Conservation (phyloP, 1,284 basidiomycete species). For the Naganishia liquefaciens region DNA sequence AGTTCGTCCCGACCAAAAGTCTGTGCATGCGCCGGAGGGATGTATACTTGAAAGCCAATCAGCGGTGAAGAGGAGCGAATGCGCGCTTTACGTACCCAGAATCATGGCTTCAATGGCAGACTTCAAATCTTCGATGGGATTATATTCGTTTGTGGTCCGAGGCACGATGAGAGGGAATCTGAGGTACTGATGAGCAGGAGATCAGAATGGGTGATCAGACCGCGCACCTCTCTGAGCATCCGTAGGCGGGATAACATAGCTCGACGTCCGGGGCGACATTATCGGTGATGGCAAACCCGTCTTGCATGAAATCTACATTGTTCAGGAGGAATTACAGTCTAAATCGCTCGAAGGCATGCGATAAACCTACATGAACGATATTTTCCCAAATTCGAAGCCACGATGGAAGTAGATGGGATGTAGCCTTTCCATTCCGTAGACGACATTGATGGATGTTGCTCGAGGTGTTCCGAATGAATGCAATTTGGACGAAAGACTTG, state of each 20-base stretch:
- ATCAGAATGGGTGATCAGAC: not conserved
- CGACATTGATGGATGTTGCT: not conserved
- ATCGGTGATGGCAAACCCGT: conserved; percentile 45
- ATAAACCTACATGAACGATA: conserved; percentile 33
- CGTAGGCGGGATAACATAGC: conserved; percentile 53
- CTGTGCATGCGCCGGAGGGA: conserved; percentile 44
- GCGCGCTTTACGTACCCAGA: conserved; percentile 41
- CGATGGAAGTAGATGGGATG: conserved; percentile 32
- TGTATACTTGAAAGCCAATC: conserved; percentile 41
- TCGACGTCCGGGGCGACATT: conserved; percentile 49
- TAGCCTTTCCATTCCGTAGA: conserved; percentile 29
- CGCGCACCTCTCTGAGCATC: conserved; percentile 49
- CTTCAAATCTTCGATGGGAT: conserved; percentile 54
- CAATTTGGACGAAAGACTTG: conserved; percentile 20
- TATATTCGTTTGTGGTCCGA: conserved; percentile 51
- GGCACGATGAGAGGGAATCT: conserved; percentile 53
- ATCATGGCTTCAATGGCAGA: conserved; percentile 45
- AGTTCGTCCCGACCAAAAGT: conserved; percentile 47
- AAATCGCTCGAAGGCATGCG: not conserved
- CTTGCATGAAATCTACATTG: conserved; percentile 48
- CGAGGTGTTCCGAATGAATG: not conserved
- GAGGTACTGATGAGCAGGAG: not conserved
- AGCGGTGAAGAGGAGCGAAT: not conserved
- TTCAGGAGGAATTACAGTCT: not conserved
- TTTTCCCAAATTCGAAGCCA: conserved; percentile 6